Conservation (phyloP, 441 rosid genomes). For the Aleurites moluccanus region DNA sequence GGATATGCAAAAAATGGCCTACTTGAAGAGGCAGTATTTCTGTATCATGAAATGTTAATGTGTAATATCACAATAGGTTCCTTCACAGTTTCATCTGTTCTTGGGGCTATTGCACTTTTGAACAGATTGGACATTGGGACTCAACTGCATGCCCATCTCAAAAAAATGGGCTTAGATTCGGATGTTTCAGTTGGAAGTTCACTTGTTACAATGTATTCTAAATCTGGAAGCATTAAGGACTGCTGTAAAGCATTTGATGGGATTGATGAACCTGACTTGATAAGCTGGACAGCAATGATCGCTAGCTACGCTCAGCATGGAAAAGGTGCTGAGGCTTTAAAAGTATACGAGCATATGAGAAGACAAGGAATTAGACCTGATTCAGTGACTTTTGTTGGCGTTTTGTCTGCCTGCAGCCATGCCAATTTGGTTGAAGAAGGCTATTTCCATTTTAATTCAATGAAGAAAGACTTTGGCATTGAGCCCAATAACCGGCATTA, state of each 20-base stretch:
- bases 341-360: slow-evolving; percentile 52
- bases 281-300: slow-evolving; percentile 75
- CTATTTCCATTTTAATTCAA: slow-evolving; percentile 52
- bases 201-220: slow-evolving; percentile 65
- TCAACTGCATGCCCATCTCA: slow-evolving; percentile 59
- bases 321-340: slow-evolving; percentile 61
- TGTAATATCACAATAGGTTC: slow-evolving; percentile 49
- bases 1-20: slow-evolving; percentile 61
- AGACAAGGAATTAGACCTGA: slow-evolving; percentile 56
- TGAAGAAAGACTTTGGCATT: slow-evolving; percentile 58
- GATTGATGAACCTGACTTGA: slow-evolving; percentile 59
- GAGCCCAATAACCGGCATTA: slow-evolving; percentile 62
- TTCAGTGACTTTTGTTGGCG: slow-evolving; percentile 63
- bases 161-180: slow-evolving; percentile 55
- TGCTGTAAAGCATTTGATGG: slow-evolving; percentile 55
- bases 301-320: slow-evolving; percentile 78
- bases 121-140: slow-evolving; percentile 47
- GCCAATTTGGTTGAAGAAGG: slow-evolving; percentile 71
- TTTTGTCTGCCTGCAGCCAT: slow-evolving; percentile 80
- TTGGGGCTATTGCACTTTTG: slow-evolving; percentile 47
- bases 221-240: slow-evolving; percentile 68
- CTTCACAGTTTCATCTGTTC: slow-evolving; percentile 54
- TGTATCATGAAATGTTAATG: slow-evolving; percentile 49
- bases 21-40: slow-evolving; percentile 48
- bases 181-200: slow-evolving; percentile 74